Evolutionary conservation across 495 filamentous ascomycete species (phyloP), one percentile per base, ranked within the genome.

Genomic region (Xylaria bambusicola): DNA sequence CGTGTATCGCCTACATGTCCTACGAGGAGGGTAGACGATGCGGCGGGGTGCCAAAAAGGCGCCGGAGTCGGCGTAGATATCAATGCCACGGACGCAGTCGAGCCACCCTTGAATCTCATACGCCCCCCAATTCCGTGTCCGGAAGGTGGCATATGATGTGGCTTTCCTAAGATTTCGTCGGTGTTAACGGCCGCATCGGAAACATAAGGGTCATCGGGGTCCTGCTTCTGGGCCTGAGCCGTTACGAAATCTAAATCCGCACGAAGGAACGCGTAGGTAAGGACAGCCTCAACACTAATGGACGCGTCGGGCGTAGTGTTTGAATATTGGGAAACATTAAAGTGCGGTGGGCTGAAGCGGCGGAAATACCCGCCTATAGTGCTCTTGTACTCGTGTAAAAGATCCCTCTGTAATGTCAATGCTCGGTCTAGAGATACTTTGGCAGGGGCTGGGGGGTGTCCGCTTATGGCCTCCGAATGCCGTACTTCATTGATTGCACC

Each of bases 1-100:
- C 93, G 85, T 0, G 93, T 97, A 70, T 98, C 94, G 57, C 94
- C 94, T 12, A 96, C 90, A 70, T 98, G 94, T 6, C 91, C 88
- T 24, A 90, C 86, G n/a, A 96, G 72, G 23, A 98, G 75, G 9
- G 91, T 93, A 1, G 88, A 89, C 8, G 90, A 86, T 2, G 90
- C 86, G 1, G 85, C 81, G 1, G 94, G 94, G 66, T 98, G 89
- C 94, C 94, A 98, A 73, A 94, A 98, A 1, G 94, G 94, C 1
- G 88, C 86, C 0, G 92, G 87, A 0, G 88, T 96, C 0, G 93
- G 91, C 0, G 94, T 96, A 2, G 91, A 94, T 56, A 98, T 91
- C 56, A 98, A 80, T 1, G 88, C 93, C 18, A 96, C 76, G 38
- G 88, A 94, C 26, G 89, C 91, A 5, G 94, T 98, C 51, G 90